phyloP scores from a whole-genome alignment of 768 basidiomycete genomes.

The Mycena galericulata region DNA sequence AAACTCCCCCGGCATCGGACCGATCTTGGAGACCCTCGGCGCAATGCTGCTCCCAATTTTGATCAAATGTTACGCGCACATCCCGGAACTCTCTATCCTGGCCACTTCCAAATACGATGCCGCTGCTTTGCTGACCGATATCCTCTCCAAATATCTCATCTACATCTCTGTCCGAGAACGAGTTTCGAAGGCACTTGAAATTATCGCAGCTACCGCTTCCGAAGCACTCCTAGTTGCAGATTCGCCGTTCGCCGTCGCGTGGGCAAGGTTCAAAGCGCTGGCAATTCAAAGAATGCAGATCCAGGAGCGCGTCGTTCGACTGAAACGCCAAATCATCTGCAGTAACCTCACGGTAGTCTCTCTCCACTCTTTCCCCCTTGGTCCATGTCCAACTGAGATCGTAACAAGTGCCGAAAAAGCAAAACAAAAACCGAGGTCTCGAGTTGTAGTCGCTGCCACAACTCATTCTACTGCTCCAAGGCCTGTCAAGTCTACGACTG shows the following conservation, averaged over 20 bases:
- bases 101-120: not conserved
- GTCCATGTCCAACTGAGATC: not conserved
- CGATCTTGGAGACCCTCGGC: slow-evolving; percentile 7
- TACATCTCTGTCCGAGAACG: slow-evolving; percentile 5
- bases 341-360: not conserved
- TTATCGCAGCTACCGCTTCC: not conserved
- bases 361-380: not conserved
- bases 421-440: not conserved
- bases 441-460: not conserved
- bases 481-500: not conserved
- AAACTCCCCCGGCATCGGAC: not conserved
- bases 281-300: not conserved
- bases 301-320: not conserved
- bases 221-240: not conserved
- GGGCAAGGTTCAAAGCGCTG: slow-evolving; percentile 9
- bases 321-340: not conserved
- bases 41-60: slow-evolving; percentile 7
- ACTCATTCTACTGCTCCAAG: not conserved
- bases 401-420: not conserved
- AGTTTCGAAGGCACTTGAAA: slow-evolving; percentile 8
- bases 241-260: not conserved
- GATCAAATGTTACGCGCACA: slow-evolving; percentile 8
- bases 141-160: slow-evolving; percentile 12
- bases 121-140: not conserved
- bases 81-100: not conserved